phyloP scores from a whole-genome alignment of 805 yeast species.

The Saccharomycopsis fermentans region DNA sequence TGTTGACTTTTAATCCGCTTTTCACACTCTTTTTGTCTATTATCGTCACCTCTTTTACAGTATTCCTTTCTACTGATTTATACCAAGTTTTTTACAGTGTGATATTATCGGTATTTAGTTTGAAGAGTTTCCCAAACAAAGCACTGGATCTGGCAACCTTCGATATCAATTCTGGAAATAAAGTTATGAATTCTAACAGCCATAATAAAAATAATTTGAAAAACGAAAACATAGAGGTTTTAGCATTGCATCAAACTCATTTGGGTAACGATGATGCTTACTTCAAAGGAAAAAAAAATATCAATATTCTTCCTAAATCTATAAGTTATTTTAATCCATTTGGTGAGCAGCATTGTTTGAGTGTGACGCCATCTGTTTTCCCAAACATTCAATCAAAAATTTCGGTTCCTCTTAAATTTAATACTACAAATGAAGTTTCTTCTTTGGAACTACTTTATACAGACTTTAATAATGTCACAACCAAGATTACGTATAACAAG shows the following conservation, averaged over 20 bases:
- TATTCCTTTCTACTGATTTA: constrained; percentile 15
- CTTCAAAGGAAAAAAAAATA: constrained; percentile 77
- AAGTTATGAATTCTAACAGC: constrained; percentile 9
- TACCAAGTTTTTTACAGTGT: constrained; percentile 13
- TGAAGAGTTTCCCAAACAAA: constrained; percentile 1
- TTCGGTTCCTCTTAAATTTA: constrained; percentile 64
- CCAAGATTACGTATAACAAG: constrained; percentile 43
- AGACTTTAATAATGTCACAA: constrained; percentile 39
- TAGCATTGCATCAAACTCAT: constrained; percentile 3
- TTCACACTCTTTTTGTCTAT: constrained; percentile 25
- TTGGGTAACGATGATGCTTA: constrained; percentile 31
- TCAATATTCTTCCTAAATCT: constrained; percentile 85
- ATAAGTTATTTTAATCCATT: constrained; percentile 77
- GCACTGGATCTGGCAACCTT: background rate
- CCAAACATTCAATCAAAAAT: constrained; percentile 25
- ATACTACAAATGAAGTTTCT: constrained; percentile 67
- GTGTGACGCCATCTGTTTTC: constrained; percentile 20
- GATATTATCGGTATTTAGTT: constrained; percentile 1
- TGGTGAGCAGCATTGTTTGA: constrained; percentile 53
- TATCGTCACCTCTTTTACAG: constrained; percentile 13
- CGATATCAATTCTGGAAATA: background rate
- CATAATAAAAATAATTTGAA: background rate
- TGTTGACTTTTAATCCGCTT: constrained; percentile 54
- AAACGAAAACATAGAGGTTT: constrained; percentile 2
- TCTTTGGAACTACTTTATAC: constrained; percentile 53